Conservation (phyloP, 139 green algal genomes). For the Coelastrella sp. region DNA sequence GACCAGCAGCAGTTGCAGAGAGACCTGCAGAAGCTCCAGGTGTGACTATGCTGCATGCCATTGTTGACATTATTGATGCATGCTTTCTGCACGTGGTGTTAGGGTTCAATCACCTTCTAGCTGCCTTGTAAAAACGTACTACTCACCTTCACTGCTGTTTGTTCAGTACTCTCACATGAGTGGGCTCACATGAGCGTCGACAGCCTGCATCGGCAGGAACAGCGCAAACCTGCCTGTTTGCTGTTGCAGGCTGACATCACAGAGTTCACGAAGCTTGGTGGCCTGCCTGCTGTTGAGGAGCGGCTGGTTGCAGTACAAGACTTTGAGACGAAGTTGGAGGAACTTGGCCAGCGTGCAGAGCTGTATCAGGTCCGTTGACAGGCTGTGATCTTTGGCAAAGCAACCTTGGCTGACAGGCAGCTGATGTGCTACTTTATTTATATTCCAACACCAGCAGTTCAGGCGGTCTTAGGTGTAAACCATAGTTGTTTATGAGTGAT, state of each 20-base stretch:
- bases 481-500: too few species aligned
- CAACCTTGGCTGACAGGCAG: too few species aligned
- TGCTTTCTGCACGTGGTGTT: too few species aligned
- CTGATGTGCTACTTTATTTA: too few species aligned
- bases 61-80: not conserved
- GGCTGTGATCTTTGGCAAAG: too few species aligned
- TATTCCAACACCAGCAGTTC: too few species aligned
- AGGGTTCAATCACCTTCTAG: too few species aligned
- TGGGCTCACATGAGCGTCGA: too few species aligned
- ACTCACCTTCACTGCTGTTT: not conserved
- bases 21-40: slow-evolving; percentile 53
- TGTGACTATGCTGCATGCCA: not conserved
- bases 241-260: slow-evolving; percentile 66
- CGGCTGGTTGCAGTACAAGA: slow-evolving; percentile 70
- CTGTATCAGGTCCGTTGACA: slow-evolving; percentile 63
- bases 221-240: not conserved
- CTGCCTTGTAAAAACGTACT: not conserved
- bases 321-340: slow-evolving; percentile 73
- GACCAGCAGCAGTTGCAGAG: slow-evolving; percentile 61
- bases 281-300: slow-evolving; percentile 66
- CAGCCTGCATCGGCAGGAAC: too few species aligned
- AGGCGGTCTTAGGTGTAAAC: too few species aligned
- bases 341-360: slow-evolving; percentile 62
- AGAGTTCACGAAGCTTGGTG: slow-evolving; percentile 70
- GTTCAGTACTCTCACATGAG: not conserved